Evolutionary conservation across 2,329 filamentous ascomycete genomes (phyloP).

Genomic region (Fusarium transvaalense): DNA sequence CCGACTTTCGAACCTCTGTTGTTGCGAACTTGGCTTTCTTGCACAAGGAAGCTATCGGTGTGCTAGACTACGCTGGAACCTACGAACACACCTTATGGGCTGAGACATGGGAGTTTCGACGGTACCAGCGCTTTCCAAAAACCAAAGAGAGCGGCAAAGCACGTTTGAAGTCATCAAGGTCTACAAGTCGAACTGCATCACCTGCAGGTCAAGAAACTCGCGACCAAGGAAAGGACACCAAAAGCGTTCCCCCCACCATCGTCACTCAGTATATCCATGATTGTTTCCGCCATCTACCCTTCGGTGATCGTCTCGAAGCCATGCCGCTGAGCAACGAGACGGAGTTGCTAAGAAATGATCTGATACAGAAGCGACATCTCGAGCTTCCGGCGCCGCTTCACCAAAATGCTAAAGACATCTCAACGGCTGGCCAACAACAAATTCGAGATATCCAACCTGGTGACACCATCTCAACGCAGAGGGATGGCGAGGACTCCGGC

Average conservation of each 20-base stretch:
- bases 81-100: slow-evolving; percentile 64
- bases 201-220: background rate
- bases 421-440: slow-evolving; percentile 40
- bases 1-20: slow-evolving; percentile 74
- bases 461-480: slow-evolving; percentile 63
- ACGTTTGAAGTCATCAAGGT: background rate
- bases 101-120: slow-evolving; percentile 59
- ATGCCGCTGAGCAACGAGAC: slow-evolving; percentile 49
- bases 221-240: slow-evolving; percentile 15
- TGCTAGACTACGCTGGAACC: slow-evolving; percentile 54
- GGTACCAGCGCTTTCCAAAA: slow-evolving; percentile 49
- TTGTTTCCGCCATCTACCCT: slow-evolving; percentile 74
- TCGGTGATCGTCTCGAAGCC: slow-evolving; percentile 63
- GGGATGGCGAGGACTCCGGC: slow-evolving; percentile 59
- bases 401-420: slow-evolving; percentile 39
- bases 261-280: slow-evolving; percentile 77
- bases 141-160: background rate
- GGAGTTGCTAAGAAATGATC: slow-evolving; percentile 46
- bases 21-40: slow-evolving; percentile 73
- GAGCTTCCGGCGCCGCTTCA: slow-evolving; percentile 47
- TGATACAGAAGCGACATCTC: slow-evolving; percentile 49
- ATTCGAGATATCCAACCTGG: slow-evolving; percentile 57
- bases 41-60: slow-evolving; percentile 70
- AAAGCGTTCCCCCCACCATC: slow-evolving; percentile 61
- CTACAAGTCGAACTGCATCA: background rate